phyloP scores from a whole-genome alignment of 2,329 filamentous ascomycete species.

The Berkeleyomyces rouxiae region DNA sequence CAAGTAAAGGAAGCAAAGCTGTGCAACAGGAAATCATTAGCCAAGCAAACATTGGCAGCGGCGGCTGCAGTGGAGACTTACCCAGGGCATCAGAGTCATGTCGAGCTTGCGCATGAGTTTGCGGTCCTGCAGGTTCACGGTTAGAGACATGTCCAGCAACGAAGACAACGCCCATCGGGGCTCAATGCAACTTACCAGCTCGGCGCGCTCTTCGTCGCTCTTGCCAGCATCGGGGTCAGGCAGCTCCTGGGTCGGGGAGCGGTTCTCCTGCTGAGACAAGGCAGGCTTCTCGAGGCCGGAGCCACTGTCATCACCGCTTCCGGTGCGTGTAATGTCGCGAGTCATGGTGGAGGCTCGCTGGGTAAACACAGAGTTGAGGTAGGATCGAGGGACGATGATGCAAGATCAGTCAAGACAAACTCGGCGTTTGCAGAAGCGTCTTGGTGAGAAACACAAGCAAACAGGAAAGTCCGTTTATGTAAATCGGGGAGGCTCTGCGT shows the following conservation, averaged over 20 bases:
- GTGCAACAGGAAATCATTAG: not conserved
- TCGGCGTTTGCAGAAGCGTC: not conserved
- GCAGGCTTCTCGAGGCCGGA: slow-evolving; percentile 9
- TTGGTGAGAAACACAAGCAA: not conserved
- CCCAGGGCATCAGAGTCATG: slow-evolving; percentile 42
- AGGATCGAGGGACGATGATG: not conserved
- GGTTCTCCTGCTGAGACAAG: slow-evolving; percentile 3
- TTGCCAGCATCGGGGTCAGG: slow-evolving; percentile 41
- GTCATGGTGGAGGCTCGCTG: slow-evolving; percentile 1
- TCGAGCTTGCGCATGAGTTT: slow-evolving; percentile 47
- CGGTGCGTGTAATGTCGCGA: slow-evolving; percentile 5
- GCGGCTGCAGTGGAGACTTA: slow-evolving; percentile 17
- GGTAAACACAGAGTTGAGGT: not conserved
- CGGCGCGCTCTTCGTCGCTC: slow-evolving; percentile 43
- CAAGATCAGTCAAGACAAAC: not conserved
- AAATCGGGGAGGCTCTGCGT: not conserved
- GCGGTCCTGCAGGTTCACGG: slow-evolving; percentile 32
- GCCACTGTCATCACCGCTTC: slow-evolving; percentile 9
- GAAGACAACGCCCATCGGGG: not conserved
- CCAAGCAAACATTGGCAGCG: not conserved
- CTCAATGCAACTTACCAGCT: slow-evolving; percentile 31
- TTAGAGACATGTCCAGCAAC: not conserved
- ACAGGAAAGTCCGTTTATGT: not conserved
- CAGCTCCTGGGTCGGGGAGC: slow-evolving; percentile 1
- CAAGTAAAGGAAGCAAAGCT: slow-evolving; percentile 55